Evolutionary conservation across 441 rosid genomes (phyloP).

Genomic region (Populus hybrid): DNA sequence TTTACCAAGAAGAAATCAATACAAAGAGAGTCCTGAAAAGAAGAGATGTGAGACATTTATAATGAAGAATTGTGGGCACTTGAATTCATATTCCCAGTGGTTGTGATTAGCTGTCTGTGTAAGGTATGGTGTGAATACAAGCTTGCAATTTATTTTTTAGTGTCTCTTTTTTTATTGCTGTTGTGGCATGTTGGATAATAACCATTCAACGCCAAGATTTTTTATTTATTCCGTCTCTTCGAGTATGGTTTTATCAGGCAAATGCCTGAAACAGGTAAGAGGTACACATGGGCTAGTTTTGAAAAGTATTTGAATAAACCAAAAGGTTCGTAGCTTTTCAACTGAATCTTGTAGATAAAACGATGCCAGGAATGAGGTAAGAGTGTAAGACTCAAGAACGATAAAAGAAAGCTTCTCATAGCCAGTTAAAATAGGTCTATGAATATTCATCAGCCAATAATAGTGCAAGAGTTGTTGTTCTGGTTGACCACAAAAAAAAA

Average conservation of each 20-base stretch:
- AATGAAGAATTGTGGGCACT: background rate
- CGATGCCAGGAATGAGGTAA: background rate
- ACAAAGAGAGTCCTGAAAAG: conserved; percentile 2
- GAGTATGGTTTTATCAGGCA: background rate
- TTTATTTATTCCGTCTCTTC: too few species aligned
- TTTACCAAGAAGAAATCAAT: background rate
- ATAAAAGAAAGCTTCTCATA: background rate
- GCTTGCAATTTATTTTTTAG: conserved; percentile 2
- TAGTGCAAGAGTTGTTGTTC: background rate
- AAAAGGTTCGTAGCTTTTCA: background rate
- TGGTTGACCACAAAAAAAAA: too few species aligned
- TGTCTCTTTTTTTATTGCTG: background rate
- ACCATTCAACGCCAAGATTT: conserved; percentile 9
- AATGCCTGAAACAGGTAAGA: background rate
- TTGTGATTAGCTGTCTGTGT: conserved; percentile 21
- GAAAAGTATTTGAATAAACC: background rate
- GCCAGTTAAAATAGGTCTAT: background rate
- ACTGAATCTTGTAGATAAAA: background rate
- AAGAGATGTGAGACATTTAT: background rate
- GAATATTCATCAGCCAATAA: background rate
- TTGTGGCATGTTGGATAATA: background rate
- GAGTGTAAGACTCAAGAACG: background rate
- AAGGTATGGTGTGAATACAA: conserved; percentile 22
- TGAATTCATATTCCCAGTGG: conserved; percentile 14
- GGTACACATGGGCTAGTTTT: background rate